Evolutionary conservation across 2,329 filamentous ascomycete genomes (phyloP), one percentile per base, ranked within the genome.

Genomic region (Cytospora paraplurivora): DNA sequence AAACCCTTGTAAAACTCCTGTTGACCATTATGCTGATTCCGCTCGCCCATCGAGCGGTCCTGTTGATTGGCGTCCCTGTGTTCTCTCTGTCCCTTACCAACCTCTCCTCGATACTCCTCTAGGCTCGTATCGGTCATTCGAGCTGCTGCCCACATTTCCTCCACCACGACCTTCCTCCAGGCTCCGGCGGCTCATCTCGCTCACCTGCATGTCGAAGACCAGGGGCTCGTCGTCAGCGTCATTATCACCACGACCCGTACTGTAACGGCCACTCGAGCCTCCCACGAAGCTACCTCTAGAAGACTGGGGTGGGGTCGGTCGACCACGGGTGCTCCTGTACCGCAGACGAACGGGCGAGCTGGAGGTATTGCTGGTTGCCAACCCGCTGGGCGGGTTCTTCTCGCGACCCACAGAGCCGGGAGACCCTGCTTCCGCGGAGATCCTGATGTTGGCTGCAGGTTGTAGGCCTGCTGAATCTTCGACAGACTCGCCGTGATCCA

Each of bases 311-410:
- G 80, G 77, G 2, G 80, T 79, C 76, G 75, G 32, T 74, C 77
- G 52, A 69, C 71, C 63, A 63, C 71, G 69, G 65, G 69, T 64
- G 35, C 65, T 65, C 63, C 73, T 75, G 64, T 84, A 84, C 38
- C 82, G 78, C 37, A 80, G 74, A 32, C 80, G 73, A 51, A 79
- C 82, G 1, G 80, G 79, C 5, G 81, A 83, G 61, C 76, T 78
- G 0, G 81, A 77, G 13, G 56, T 4, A 17, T 61, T 69, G 65
- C 53, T 70, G 66, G 53, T 66, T 65, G 65, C 59, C 38, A 67
- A 56, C 11, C 67, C 57, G 2, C 78, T 77, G 0, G 81, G 77
- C 1, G 79, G 78, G 49, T 77, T 78, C 56, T 79, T 79, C 65
- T 84, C 82, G 10, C 70, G 72, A 49, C 76, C 75, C n/a, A 67